Conservation (phyloP, 2,329 filamentous ascomycete species). For the Ascochyta lentis region DNA sequence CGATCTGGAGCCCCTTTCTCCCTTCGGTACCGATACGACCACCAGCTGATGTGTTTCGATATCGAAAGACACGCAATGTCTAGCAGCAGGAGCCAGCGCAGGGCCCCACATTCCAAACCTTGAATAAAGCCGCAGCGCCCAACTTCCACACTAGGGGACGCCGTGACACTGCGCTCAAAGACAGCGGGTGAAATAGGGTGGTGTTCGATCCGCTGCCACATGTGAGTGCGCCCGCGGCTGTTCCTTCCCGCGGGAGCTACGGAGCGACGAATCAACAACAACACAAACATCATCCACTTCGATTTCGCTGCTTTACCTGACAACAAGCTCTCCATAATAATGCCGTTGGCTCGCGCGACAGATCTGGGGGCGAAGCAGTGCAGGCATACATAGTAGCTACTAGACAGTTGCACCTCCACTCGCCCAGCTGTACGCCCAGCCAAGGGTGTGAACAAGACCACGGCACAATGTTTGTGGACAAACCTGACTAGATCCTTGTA, state of each 20-base stretch:
- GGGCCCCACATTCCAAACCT: conserved; percentile 9
- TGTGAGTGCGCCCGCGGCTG: conserved; percentile 8
- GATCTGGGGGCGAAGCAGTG: no score
- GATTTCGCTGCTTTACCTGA: background rate
- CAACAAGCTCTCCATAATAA: conserved; percentile 1
- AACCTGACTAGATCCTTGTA: no score
- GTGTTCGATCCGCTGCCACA: background rate
- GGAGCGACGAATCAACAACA: background rate
- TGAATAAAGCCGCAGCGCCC: conserved; percentile 15
- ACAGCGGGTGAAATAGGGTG: conserved; percentile 18
- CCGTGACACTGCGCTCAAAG: conserved; percentile 2
- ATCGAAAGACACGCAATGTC: conserved; percentile 9
- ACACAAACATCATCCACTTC: background rate
- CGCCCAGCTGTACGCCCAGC: background rate
- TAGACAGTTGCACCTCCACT: background rate
- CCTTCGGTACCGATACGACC: background rate
- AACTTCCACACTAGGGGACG: conserved; percentile 12
- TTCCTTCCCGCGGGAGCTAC: conserved; percentile 11
- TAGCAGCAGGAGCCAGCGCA: conserved; percentile 9
- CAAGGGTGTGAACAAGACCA: no score
- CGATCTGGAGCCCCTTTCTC: background rate
- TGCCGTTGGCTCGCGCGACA: background rate
- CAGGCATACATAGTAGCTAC: no score
- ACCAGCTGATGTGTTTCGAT: conserved; percentile 4
- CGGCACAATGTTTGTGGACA: no score